These are phyloP conservation scores for Rubroboletus pulcherrimus DNA, from an alignment of 768 basidiomycete genomes.

Conservation along the genomic window DNA sequence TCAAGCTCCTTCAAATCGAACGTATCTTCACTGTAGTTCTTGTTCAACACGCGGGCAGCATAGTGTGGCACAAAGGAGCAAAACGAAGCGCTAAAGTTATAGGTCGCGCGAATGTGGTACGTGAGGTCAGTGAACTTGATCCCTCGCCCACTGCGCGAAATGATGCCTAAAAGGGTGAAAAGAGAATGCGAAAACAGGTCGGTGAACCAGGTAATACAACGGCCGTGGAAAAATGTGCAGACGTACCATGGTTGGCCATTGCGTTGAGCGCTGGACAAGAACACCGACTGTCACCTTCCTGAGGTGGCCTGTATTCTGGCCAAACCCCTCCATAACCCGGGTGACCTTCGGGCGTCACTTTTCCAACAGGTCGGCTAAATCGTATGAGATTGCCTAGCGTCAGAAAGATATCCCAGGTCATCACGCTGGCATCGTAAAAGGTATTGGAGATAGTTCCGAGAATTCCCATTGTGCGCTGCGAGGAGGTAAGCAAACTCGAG, in stretches of 20 bases:
- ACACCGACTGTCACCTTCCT: constrained; percentile 63
- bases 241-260: constrained; percentile 78
- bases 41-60: constrained; percentile 54
- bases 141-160: constrained; percentile 61
- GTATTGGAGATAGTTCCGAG: constrained; percentile 5
- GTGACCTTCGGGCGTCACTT: constrained; percentile 51
- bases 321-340: constrained; percentile 63
- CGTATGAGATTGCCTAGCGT: constrained; percentile 18
- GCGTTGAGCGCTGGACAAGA: constrained; percentile 77
- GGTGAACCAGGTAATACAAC: not conserved
- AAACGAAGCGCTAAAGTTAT: constrained; percentile 69
- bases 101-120: constrained; percentile 47
- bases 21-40: constrained; percentile 50
- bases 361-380: constrained; percentile 37
- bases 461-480: constrained; percentile 11
- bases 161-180: constrained; percentile 28
- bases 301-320: constrained; percentile 61
- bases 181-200: not conserved
- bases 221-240: not conserved
- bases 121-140: constrained; percentile 56
- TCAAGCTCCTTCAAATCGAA: constrained; percentile 67
- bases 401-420: constrained; percentile 21
- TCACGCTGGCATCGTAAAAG: constrained; percentile 6
- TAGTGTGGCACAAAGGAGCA: constrained; percentile 62
- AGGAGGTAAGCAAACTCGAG: not conserved